These are phyloP conservation scores for Phyllosticta citribraziliensis DNA, from an alignment of 2,329 filamentous ascomycete genomes.

Conservation along the genomic window DNA sequence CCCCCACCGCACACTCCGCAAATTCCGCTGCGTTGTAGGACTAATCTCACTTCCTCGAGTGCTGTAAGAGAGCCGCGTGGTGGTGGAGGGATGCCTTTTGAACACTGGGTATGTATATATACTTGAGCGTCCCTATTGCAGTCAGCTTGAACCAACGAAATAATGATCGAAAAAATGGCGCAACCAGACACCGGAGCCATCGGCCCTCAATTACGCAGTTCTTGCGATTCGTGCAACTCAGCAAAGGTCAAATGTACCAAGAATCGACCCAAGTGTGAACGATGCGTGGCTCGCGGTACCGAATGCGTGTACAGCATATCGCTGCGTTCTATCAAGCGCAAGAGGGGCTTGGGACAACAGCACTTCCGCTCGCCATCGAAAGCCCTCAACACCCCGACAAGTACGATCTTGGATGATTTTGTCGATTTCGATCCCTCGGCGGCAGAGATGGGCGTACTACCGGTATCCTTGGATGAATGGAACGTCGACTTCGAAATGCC, in stretches of 20 bases:
- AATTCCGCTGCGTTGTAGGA: background rate
- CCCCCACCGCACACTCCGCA: background rate
- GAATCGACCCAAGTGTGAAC: constrained; percentile 3
- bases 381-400: background rate
- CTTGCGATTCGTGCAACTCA: constrained; percentile 8
- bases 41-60: background rate
- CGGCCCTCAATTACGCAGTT: constrained; percentile 3
- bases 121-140: background rate
- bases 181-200: background rate
- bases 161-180: background rate
- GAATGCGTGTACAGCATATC: constrained; percentile 10
- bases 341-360: background rate
- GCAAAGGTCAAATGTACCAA: constrained; percentile 10
- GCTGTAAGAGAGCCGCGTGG: background rate
- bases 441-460: background rate
- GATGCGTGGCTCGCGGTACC: background rate
- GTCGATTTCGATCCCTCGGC: background rate
- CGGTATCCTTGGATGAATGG: constrained; percentile 1
- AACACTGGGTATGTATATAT: background rate
- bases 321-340: constrained; percentile 5
- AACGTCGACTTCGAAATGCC: background rate
- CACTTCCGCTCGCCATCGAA: background rate
- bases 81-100: background rate
- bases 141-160: background rate
- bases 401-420: background rate